Conservation (phyloP, 1,284 basidiomycete genomes). For the Takashimella tepidaria region DNA sequence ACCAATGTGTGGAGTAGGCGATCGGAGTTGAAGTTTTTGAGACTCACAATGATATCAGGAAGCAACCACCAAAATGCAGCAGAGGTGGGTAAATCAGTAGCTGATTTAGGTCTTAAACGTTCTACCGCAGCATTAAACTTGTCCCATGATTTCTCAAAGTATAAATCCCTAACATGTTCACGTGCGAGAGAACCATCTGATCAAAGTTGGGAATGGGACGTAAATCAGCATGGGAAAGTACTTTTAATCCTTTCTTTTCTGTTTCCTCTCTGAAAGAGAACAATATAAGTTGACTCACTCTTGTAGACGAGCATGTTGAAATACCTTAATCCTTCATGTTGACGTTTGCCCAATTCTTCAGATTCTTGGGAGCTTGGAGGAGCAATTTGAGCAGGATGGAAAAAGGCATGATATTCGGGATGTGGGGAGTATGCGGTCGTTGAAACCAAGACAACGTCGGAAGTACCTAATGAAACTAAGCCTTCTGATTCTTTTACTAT, state of each 20-base stretch:
- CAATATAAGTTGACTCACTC: constrained; percentile 43
- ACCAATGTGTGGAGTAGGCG: constrained; percentile 58
- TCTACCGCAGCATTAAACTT: constrained; percentile 65
- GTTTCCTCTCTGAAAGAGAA: constrained; percentile 24
- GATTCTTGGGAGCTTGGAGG: constrained; percentile 18
- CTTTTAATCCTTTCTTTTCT: not conserved
- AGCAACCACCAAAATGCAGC: constrained; percentile 49
- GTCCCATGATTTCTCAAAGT: constrained; percentile 62
- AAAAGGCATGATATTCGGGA: constrained; percentile 51
- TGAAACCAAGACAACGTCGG: constrained; percentile 78
- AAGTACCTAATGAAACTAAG: constrained; percentile 83
- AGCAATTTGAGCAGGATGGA: constrained; percentile 48
- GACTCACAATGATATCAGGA: constrained; percentile 57
- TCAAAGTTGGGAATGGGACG: constrained; percentile 10
- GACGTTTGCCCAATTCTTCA: constrained; percentile 7
- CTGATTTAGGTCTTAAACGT: constrained; percentile 16
- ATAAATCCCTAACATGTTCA: constrained; percentile 69
- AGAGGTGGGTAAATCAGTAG: constrained; percentile 49
- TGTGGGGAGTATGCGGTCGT: constrained; percentile 49
- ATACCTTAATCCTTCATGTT: constrained; percentile 30
- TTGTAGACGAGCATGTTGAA: constrained; percentile 53
- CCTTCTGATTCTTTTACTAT: constrained; percentile 65
- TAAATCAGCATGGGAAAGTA: constrained; percentile 72
- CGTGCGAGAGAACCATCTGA: constrained; percentile 78
- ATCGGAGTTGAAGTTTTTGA: constrained; percentile 66